Evolutionary conservation across 306 rosid species (phyloP).

Genomic region (Prunus dulcis): DNA sequence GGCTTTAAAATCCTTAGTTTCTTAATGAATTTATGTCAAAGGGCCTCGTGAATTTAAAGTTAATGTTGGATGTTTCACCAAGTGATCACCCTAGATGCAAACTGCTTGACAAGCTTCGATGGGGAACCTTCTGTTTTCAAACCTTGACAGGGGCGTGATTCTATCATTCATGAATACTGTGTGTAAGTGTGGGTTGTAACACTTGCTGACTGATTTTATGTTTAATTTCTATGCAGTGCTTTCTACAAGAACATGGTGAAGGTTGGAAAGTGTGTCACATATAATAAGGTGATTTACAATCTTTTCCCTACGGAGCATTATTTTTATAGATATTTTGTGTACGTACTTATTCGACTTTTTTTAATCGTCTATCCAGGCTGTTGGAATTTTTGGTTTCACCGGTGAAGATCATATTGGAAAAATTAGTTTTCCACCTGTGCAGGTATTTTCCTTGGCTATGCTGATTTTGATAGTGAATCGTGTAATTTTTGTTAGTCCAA

Average conservation of each 20-base stretch:
- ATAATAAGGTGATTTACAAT: constrained; percentile 46
- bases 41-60: neutral
- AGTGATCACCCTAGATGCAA: neutral
- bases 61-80: neutral
- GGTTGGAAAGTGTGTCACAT: constrained; percentile 80
- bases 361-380: constrained; percentile 44
- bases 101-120: neutral
- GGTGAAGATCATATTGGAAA: constrained; percentile 98
- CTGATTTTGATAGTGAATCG: neutral
- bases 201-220: neutral
- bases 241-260: constrained; percentile 82
- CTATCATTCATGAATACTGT: neutral
- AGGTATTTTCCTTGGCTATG: constrained; percentile 43
- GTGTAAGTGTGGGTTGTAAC: neutral
- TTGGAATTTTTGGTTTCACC: constrained; percentile 85
- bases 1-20: neutral
- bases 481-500: neutral
- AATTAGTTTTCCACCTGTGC: constrained; percentile 80
- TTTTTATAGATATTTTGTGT: neutral
- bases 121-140: neutral
- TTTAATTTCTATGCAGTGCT: constrained; percentile 46
- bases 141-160: neutral
- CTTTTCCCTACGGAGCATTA: neutral
- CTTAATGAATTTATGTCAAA: neutral
- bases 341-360: neutral